A percentile compares a stretch with the other conserved stretches of the same genome.
Conservation (phyloP, 305 asterid genomes). For the Fraxinus dipetala region DNA sequence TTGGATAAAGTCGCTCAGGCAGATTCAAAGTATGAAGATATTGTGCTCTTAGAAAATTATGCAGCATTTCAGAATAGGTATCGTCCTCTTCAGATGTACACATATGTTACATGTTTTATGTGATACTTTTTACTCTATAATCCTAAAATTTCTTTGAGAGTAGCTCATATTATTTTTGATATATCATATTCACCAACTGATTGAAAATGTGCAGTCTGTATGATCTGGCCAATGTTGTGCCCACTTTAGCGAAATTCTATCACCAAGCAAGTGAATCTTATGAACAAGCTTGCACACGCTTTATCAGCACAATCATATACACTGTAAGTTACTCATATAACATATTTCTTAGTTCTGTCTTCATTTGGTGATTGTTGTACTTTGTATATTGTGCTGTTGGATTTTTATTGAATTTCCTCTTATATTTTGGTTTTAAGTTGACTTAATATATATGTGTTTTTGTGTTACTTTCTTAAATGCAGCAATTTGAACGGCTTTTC, state of each 20-base stretch:
- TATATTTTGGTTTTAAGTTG: slow-evolving; percentile 5
- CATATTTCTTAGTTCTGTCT: slow-evolving; percentile 19
- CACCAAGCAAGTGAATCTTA: slow-evolving; percentile 99
- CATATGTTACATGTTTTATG: not conserved
- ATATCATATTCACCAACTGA: slow-evolving; percentile 29
- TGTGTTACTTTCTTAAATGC: slow-evolving; percentile 28
- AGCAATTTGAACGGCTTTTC: slow-evolving; percentile 98
- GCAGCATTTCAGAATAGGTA: slow-evolving; percentile 99
- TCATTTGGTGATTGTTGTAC: slow-evolving; percentile 16
- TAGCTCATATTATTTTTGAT: slow-evolving; percentile 12
- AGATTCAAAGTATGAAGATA: slow-evolving; percentile 79
- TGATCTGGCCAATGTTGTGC: slow-evolving; percentile 96
- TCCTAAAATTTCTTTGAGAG: not conserved
- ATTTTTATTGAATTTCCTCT: slow-evolving; percentile 7
- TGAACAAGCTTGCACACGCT: slow-evolving; percentile 94
- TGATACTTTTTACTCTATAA: slow-evolving; percentile 1
- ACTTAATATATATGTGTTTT: slow-evolving; percentile 7
- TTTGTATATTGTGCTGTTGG: not conserved
- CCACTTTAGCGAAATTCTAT: slow-evolving; percentile 90
- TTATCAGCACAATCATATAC: slow-evolving; percentile 74
- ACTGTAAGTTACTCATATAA: slow-evolving; percentile 54
- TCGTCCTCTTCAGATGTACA: slow-evolving; percentile 6
- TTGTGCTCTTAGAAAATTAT: slow-evolving; percentile 91
- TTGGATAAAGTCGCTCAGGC: slow-evolving; percentile 92
- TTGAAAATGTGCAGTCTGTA: slow-evolving; percentile 71